phyloP scores from a whole-genome alignment of 176 grass and related monocot genomes.

The Aegilops sharonensis region DNA sequence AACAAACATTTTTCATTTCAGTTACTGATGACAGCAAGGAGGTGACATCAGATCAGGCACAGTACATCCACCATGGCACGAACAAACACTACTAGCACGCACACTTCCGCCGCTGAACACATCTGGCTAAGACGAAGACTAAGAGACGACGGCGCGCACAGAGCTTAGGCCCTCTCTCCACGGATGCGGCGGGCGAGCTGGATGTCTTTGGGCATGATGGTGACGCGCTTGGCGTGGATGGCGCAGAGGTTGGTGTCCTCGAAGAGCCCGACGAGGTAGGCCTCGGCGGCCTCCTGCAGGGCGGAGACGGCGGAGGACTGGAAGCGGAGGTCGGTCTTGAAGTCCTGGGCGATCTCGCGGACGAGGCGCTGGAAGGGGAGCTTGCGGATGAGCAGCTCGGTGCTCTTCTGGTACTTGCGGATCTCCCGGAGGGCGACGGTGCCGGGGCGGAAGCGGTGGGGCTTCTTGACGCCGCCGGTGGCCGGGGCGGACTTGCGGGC shows the following conservation, averaged over 20 bases:
- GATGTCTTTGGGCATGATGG: conserved; percentile 78
- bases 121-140: no score
- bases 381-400: conserved; percentile 69
- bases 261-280: conserved; percentile 62
- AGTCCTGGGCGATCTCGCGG: conserved; percentile 59
- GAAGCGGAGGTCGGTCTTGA: conserved; percentile 73
- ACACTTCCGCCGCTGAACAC: background rate
- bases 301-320: conserved; percentile 56
- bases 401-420: conserved; percentile 85
- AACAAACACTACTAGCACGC: background rate
- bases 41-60: no score
- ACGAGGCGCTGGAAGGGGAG: conserved; percentile 69
- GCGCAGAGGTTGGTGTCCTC: conserved; percentile 79
- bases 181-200: conserved; percentile 65
- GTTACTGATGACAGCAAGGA: no score
- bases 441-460: conserved; percentile 66
- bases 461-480: conserved; percentile 71
- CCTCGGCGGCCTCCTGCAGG: conserved; percentile 66
- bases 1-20: no score
- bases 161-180: conserved; percentile 51
- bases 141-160: no score
- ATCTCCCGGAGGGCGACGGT: conserved; percentile 70
- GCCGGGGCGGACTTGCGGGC: conserved; percentile 64
- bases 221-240: conserved; percentile 76
- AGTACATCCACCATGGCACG: no score